Conservation (phyloP, 345 rosid genomes). For the Erysimum cheiranthoides region DNA sequence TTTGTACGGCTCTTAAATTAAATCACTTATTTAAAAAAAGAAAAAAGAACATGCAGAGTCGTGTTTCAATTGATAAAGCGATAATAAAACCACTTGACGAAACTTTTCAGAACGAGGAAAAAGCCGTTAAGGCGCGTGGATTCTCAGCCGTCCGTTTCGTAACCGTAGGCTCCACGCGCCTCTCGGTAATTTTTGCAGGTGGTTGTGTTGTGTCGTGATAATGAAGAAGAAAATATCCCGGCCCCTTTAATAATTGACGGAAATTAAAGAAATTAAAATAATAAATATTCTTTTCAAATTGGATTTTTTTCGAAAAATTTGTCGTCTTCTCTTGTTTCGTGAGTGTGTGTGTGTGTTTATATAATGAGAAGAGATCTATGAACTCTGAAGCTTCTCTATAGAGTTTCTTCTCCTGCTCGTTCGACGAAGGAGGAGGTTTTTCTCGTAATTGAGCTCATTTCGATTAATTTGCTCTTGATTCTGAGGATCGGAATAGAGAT, state of each 20-base stretch:
- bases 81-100: constrained; percentile 23
- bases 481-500: neutral
- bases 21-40: neutral
- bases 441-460: no score
- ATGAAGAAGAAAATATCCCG: constrained; percentile 38
- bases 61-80: constrained; percentile 39
- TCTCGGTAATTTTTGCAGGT: constrained; percentile 27
- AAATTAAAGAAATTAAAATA: neutral
- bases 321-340: constrained; percentile 23
- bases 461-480: no score
- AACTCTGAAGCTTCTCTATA: constrained; percentile 26
- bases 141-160: constrained; percentile 40
- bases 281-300: constrained; percentile 3
- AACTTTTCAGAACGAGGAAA: neutral
- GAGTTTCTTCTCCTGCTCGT: constrained; percentile 32
- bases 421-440: neutral
- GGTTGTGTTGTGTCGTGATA: neutral
- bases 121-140: constrained; percentile 44
- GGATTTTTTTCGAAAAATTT: neutral
- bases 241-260: constrained; percentile 10
- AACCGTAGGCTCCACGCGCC: constrained; percentile 47
- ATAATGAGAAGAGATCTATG: constrained; percentile 34
- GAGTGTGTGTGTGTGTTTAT: constrained; percentile 21
- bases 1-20: constrained; percentile 46
- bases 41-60: constrained; percentile 35